Evolutionary conservation across 1,284 basidiomycete genomes (phyloP), one percentile per base, ranked within the genome.

Genomic region (Wallemia ichthyophaga): DNA sequence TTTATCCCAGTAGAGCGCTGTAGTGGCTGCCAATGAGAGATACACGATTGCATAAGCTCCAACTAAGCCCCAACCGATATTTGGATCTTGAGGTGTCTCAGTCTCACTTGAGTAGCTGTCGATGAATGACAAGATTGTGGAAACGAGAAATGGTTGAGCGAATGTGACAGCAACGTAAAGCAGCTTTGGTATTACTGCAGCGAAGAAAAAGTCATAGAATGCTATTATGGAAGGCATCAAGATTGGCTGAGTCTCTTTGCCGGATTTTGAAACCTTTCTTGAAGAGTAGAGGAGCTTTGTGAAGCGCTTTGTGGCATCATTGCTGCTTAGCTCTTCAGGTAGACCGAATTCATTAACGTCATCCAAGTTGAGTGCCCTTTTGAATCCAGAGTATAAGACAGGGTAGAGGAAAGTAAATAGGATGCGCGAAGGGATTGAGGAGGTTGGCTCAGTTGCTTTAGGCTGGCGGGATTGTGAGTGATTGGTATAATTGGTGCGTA

Each of bases 1-100:
- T 62, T 66, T 65, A 33, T 67, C 65, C 65, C 65, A 66, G 59
- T 66, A 67, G 19, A 66, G 26, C 1, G 65, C 62, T 0, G 65
- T 67, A 31, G 61, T 61, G n/a, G 62, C 53, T 2, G 61, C 62
- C 27, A 66, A 64, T 3, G 61, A 25, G 1, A 61, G 59, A 58
- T 66, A 67, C 23, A 65, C 62, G 19, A 60, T 48, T 1, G 62
- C 61, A 57, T 64, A 67, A 17, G 62, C 66, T 25, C 66, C 66
- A 24, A 66, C 65, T 5, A 67, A 56, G 13, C 63, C 65, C 66
- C 66, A 67, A 21, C 66, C 66, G 9, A 61, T 61, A 7, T 60
- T 61, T 7, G 63, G 58, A 19, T 61, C 53, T 25, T 57, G 58
- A 11, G 48, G 33, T 24, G 15, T 21, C 7, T 11, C 55, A 24